Conservation (phyloP, 208 protist genomes). For the Kentomonas sorsogonicus region DNA sequence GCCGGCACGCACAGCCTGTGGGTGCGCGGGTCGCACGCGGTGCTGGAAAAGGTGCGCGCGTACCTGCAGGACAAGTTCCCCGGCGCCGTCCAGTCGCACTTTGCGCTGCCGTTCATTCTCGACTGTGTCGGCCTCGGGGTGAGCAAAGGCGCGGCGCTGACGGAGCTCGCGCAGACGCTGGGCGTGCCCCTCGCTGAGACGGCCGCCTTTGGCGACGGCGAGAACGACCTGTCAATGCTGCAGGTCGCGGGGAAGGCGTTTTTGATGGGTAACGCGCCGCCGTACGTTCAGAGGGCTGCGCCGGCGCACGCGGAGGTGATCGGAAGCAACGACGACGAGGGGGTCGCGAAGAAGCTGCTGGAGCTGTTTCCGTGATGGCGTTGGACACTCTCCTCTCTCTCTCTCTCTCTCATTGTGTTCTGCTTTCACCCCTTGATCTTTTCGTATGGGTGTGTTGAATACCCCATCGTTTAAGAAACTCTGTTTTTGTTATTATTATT, state of each 20-base stretch:
- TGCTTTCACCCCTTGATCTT: not conserved
- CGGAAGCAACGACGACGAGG: constrained; percentile 44
- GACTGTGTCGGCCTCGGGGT: constrained; percentile 29
- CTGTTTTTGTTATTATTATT: constrained; percentile 9
- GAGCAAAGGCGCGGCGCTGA: constrained; percentile 49
- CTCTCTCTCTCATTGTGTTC: not conserved
- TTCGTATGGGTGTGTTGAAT: not conserved
- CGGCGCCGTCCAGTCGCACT: constrained; percentile 17
- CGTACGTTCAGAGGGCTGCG: constrained; percentile 27
- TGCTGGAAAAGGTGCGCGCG: constrained; percentile 24
- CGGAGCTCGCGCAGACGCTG: constrained; percentile 28
- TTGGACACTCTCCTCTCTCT: not conserved
- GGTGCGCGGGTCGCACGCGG: constrained; percentile 22
- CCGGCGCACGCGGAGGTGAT: constrained; percentile 36
- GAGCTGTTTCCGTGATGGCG: constrained; percentile 31
- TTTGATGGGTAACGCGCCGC: constrained; percentile 54
- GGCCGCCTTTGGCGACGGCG: constrained; percentile 67
- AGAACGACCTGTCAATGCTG: constrained; percentile 69
- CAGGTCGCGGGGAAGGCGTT: constrained; percentile 31
- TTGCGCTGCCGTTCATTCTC: constrained; percentile 34
- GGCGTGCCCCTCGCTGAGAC: constrained; percentile 21
- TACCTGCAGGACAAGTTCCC: constrained; percentile 21
- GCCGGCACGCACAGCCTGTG: constrained; percentile 42
- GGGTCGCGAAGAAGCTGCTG: constrained; percentile 66
- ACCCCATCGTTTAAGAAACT: not conserved